Base-by-base conservation (phyloP, 2,329 filamentous ascomycete genomes). In the Ceratocystis variospora region DNA sequence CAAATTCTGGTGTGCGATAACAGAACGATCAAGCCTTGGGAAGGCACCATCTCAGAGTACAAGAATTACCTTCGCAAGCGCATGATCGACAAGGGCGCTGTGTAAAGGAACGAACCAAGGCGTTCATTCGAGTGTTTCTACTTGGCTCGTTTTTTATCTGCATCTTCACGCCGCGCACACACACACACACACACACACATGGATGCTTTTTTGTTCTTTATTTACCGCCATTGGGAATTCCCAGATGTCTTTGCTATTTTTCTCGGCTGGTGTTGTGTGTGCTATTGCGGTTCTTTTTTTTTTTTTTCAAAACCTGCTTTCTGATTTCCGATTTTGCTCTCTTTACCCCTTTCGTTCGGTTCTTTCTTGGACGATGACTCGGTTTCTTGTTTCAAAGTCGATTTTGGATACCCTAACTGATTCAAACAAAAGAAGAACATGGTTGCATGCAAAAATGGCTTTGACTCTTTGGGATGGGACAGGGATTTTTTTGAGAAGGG, bases 1-100 rank as follows among this genome's bases (percentile, higher is more conserved):
- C 90, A 99, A 77, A 99, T 99, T 78, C 86, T 99, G 79, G 94
- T 99, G 66, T 99, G 95, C 79, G 94, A 99, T 80, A 91, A 99
- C 86, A 91, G 92, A 83, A 92, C 91, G 15, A 91, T 97, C 72
- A 86, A 83, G 72, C 79, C 85, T 73, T 99, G 94, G 94, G 87
- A 93, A 70, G 93, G 93, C 72, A 80, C 79, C 70, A 99, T 99
- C 74, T 87, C 87, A 72, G 87, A 91, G 68, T 99, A 99, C 89
- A 99, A 99, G 89, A 89, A 95, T 80, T 86, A 96, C 79, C 84
- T 99, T 74, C 87, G 93, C 76, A 97, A 97, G 87, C 97, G 97
- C 90, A 99, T 99, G 94, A 80, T 96, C 74, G 84, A 84, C 59
- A 79, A 85, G 66, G 93, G 93, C 76, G 89, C 90, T 71, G 91